Evolutionary conservation across 257 asterid genomes (phyloP), one percentile per base, ranked within the genome.

Genomic region (Solanum medicagineum): DNA sequence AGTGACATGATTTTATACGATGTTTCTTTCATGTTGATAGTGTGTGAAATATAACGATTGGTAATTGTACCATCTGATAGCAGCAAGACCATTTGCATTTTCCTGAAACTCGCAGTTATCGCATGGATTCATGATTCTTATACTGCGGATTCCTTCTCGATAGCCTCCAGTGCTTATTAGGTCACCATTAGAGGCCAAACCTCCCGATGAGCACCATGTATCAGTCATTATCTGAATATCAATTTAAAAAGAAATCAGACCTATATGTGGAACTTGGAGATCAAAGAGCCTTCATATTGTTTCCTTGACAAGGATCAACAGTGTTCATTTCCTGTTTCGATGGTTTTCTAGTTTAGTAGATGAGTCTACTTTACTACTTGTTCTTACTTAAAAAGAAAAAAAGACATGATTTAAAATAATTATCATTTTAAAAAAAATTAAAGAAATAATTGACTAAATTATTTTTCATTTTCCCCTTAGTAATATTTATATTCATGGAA

Each of bases 181-280:
- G 22, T 90, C 92, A 9, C 99, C 98, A 5, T 82, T 85, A 26
- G 66, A 53, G 8, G 92, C 81, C 44, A 97, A 88, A 71, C 94
- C 93, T n/a, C 98, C 99, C 6, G 94, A 88, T 42, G 99, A 97
- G 89, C 99, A 97, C 99, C 99, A 97, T 40, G 98, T 97, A 90
- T 97, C 95, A 26, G 83, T 45, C 4, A 59, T 84, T 60, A 97
- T 0, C 99, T 97, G 19, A 32, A 49, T 40, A 77, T 51, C 83
- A 26, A 77, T 77, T 26, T 7, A 49, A 47, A 2, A 26, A 20
- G 36, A 75, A 68, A 69, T 36, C 1, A 9, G 24, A 69, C 53
- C 26, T 69, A 40, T 59, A 59, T 59, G 66, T 40, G 79, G 53
- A 68, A 8, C 24, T 68, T 66, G 45, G 47, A 66, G n/a, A 66